Conservation (phyloP, 805 yeast genomes). For the Monosporozyma servazzii region DNA sequence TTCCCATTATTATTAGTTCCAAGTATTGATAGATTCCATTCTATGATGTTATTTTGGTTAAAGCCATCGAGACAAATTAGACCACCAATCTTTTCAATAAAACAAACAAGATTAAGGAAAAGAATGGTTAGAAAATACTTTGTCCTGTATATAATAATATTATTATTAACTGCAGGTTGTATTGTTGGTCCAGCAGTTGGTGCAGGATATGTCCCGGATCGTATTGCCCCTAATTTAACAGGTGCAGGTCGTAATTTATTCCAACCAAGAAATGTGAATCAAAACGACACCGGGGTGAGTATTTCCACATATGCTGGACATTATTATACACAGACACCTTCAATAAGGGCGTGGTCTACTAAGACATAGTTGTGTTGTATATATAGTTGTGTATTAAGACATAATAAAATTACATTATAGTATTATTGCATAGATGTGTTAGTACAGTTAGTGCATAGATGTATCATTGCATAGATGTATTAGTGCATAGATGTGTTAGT, state of each 20-base stretch:
- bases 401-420: background rate
- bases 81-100: constrained; percentile 94
- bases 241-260: constrained; percentile 56
- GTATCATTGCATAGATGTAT: too few relatives aligned
- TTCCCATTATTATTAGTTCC: constrained; percentile 83
- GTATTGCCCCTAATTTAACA: constrained; percentile 27
- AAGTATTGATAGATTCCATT: constrained; percentile 91
- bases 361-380: constrained; percentile 19
- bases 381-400: background rate
- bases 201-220: constrained; percentile 39
- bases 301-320: constrained; percentile 29
- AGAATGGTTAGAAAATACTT: constrained; percentile 95
- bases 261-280: constrained; percentile 77
- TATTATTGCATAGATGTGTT: background rate
- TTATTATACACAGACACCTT: constrained; percentile 43
- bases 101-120: constrained; percentile 92
- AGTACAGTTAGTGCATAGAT: too few relatives aligned
- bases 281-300: constrained; percentile 71
- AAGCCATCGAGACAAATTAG: constrained; percentile 94
- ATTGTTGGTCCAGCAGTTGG: constrained; percentile 92
- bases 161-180: constrained; percentile 62
- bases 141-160: constrained; percentile 61
- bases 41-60: constrained; percentile 97
- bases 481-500: too few relatives aligned
- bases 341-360: constrained; percentile 47